Base-by-base conservation (phyloP, 2,329 filamentous ascomycete genomes). In the Grosmannia huntii region DNA sequence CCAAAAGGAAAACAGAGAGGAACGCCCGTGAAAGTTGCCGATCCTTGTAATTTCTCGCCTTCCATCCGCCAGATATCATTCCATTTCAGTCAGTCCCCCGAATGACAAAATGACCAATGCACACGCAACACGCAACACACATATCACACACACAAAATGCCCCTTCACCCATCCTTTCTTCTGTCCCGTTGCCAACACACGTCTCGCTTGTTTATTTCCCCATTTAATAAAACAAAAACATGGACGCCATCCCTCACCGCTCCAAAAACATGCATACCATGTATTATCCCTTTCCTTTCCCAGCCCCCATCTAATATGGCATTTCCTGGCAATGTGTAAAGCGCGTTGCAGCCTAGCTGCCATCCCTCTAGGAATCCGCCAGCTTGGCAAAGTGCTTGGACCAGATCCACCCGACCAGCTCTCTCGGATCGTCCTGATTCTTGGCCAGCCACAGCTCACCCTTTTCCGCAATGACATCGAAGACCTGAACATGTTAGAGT, bases 381-480 rank as follows among this genome's bases (percentile, higher is more conserved):
- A 84, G 68, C 68, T 81, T 83, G 57, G 87, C 87, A 76, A 99
- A 99, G 74, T 99, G 94, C 71, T 96, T 96, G 66, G 91, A 95
- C 94, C 94, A 99, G 66, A 99, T 96, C 94, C 94, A 99, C 56
- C 94, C 94, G 38, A 97, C 85, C 63, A 84, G 80, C 63, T 87
- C 81, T 12, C 76, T 78, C 1, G 83, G 75, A 70, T 99, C 94
- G 68, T 99, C 94, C 73, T 99, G 94, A 69, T 99, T 99, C 71
- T 90, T 90, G 57, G 94, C 94, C 59, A 99, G 83, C 94, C 94
- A 99, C 54, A 97, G 80, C 75, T 99, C 94, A 62, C 94, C 94
- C 70, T 96, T 96, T 71, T 96, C 91, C 33, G 87, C 94, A 68
- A 99, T 90, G 57, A 99, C 87, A 73, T 92, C 88, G 67, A 92